Conservation (phyloP, 2,329 filamentous ascomycete species). For the Diaporthe citrichinensis region DNA sequence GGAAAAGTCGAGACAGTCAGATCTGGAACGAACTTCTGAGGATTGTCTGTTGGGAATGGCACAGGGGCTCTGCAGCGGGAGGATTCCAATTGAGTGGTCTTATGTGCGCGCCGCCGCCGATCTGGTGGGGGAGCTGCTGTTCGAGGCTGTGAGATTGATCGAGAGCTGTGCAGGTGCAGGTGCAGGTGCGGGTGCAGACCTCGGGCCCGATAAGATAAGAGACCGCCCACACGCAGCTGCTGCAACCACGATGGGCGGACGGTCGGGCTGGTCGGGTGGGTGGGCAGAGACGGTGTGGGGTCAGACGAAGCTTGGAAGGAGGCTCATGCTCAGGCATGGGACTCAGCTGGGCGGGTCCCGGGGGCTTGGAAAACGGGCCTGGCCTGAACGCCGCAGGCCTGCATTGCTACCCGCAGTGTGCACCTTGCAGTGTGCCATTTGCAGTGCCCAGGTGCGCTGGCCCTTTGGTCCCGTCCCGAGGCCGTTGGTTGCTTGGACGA, state of each 20-base stretch:
- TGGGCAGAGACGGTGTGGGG: not conserved
- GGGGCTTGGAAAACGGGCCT: constrained; percentile 32
- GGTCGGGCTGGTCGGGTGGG: not conserved
- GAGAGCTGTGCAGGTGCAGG: constrained; percentile 1
- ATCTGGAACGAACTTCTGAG: not conserved
- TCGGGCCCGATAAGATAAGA: constrained; percentile 27
- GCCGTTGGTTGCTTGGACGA: constrained; percentile 28
- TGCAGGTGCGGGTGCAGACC: not conserved
- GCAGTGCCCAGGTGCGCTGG: not conserved
- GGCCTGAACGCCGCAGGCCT: constrained; percentile 24
- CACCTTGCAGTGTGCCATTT: not conserved
- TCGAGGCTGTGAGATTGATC: not conserved
- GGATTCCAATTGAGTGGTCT: constrained; percentile 7
- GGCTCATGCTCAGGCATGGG: constrained; percentile 25
- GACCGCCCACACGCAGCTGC: not conserved
- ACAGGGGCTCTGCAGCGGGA: constrained; percentile 2
- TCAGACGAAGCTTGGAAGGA: constrained; percentile 17
- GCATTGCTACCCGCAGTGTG: not conserved
- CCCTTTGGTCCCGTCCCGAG: not conserved
- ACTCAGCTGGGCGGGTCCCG: constrained; percentile 24
- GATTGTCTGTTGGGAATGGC: not conserved
- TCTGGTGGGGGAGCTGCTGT: not conserved
- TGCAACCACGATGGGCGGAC: not conserved
- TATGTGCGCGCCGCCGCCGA: not conserved
- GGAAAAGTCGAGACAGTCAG: constrained; percentile 25